A percentile compares a stretch with the other conserved stretches of the same genome.
Evolutionary conservation across 2,329 filamentous ascomycete genomes (phyloP).

Genomic region (Aspergillus tanneri): DNA sequence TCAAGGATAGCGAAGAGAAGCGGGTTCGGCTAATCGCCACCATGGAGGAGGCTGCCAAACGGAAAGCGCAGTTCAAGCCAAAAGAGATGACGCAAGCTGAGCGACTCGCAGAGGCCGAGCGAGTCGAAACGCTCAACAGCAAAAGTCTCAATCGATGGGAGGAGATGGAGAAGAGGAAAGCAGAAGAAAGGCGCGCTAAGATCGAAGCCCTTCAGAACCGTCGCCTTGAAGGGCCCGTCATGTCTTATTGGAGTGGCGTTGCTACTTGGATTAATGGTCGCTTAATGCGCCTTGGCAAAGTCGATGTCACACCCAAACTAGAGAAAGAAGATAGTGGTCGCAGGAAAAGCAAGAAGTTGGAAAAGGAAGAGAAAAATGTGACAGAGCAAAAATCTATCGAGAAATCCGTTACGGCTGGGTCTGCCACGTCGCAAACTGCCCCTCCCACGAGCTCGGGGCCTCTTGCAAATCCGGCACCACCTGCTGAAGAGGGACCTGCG

Average conservation of each 20-base stretch:
- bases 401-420: constrained; percentile 9
- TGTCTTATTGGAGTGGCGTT: constrained; percentile 91
- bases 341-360: constrained; percentile 34
- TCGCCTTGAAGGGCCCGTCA: constrained; percentile 81
- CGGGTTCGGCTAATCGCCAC: constrained; percentile 51
- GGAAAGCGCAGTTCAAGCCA: constrained; percentile 71
- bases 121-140: constrained; percentile 80
- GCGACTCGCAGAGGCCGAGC: constrained; percentile 75
- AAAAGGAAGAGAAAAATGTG: constrained; percentile 28
- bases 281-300: constrained; percentile 67
- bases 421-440: constrained; percentile 9
- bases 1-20: constrained; percentile 51
- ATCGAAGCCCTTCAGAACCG: constrained; percentile 85
- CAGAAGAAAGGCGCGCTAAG: constrained; percentile 77
- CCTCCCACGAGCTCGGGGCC: constrained; percentile 10
- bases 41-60: constrained; percentile 61
- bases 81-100: constrained; percentile 84
- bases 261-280: constrained; percentile 77
- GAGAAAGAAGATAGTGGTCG: constrained; percentile 51
- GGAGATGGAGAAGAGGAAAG: constrained; percentile 82
- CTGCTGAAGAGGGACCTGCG: constrained; percentile 11
- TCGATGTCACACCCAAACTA: constrained; percentile 46
- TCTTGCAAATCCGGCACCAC: constrained; percentile 4
- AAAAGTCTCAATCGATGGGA: constrained; percentile 94
- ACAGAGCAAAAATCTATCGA: constrained; percentile 21